phyloP scores from a whole-genome alignment of 305 asterid species.

The Fraxinus baroniana region DNA sequence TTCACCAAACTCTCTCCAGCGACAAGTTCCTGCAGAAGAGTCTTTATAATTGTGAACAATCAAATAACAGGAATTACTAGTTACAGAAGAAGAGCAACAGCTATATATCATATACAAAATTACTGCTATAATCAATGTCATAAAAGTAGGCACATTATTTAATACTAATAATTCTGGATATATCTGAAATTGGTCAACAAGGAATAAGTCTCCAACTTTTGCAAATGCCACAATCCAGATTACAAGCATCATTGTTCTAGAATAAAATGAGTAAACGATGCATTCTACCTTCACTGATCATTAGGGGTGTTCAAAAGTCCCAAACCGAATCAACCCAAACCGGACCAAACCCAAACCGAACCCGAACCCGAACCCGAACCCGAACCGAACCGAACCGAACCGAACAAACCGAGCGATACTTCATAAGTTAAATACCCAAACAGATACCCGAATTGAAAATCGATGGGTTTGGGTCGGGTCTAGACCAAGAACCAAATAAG shows the following conservation, averaged over 20 bases:
- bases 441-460: too few relatives aligned
- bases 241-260: not conserved
- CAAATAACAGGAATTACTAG: slow-evolving; percentile 21
- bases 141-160: not conserved
- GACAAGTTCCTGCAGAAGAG: slow-evolving; percentile 70
- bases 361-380: too few relatives aligned
- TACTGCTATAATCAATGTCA: not conserved
- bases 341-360: too few relatives aligned
- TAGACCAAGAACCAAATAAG: too few relatives aligned
- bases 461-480: too few relatives aligned
- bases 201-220: not conserved
- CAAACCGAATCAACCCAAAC: too few relatives aligned
- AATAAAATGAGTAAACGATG: not conserved
- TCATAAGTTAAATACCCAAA: too few relatives aligned
- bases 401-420: too few relatives aligned
- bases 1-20: slow-evolving; percentile 99
- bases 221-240: not conserved
- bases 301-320: too few relatives aligned
- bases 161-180: not conserved
- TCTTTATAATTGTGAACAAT: slow-evolving; percentile 24
- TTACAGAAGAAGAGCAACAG: not conserved
- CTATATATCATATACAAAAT: not conserved
- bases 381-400: too few relatives aligned
- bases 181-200: not conserved
- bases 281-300: not conserved